Percentiles rank a stretch among this genome's conserved stretches.
phyloP scores from a whole-genome alignment of 192 early-diverging fungal genomes.

The Backusella mclennaniae region DNA sequence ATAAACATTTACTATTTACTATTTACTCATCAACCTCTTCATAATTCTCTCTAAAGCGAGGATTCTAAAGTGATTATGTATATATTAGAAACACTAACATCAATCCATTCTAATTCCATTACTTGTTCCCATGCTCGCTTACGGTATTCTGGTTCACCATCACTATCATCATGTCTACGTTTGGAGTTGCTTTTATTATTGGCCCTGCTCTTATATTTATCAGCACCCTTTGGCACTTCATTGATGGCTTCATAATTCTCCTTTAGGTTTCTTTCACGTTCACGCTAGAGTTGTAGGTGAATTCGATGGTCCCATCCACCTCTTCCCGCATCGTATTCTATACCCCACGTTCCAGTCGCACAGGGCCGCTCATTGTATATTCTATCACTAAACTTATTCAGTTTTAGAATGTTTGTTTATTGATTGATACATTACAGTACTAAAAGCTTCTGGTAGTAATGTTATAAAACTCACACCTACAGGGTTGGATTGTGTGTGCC shows the following conservation, averaged over 20 bases:
- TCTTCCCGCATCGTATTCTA: slow-evolving; percentile 92
- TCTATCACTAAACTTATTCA: too few relatives aligned
- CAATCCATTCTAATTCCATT: background rate
- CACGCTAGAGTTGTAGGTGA: slow-evolving; percentile 60
- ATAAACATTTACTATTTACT: background rate
- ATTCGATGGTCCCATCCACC: slow-evolving; percentile 93
- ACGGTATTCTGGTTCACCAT: slow-evolving; percentile 41
- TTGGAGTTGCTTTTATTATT: background rate
- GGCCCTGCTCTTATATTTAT: slow-evolving; percentile 35
- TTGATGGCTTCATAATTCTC: slow-evolving; percentile 69
- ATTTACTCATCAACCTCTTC: slow-evolving; percentile 36
- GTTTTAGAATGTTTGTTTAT: too few relatives aligned
- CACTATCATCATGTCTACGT: slow-evolving; percentile 32
- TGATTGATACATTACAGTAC: too few relatives aligned
- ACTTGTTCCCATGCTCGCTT: slow-evolving; percentile 34
- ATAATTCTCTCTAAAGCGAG: slow-evolving; percentile 47
- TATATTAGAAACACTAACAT: background rate
- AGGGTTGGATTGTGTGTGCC: too few relatives aligned
- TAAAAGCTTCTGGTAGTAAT: too few relatives aligned
- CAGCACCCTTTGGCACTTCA: slow-evolving; percentile 54
- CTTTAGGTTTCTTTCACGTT: slow-evolving; percentile 63
- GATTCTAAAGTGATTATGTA: slow-evolving; percentile 32
- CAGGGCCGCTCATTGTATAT: too few relatives aligned
- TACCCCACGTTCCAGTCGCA: slow-evolving; percentile 30
- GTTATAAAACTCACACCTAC: too few relatives aligned